Evolutionary conservation across 2,329 filamentous ascomycete genomes (phyloP).

Genomic region (Juglanconis juglandina): DNA sequence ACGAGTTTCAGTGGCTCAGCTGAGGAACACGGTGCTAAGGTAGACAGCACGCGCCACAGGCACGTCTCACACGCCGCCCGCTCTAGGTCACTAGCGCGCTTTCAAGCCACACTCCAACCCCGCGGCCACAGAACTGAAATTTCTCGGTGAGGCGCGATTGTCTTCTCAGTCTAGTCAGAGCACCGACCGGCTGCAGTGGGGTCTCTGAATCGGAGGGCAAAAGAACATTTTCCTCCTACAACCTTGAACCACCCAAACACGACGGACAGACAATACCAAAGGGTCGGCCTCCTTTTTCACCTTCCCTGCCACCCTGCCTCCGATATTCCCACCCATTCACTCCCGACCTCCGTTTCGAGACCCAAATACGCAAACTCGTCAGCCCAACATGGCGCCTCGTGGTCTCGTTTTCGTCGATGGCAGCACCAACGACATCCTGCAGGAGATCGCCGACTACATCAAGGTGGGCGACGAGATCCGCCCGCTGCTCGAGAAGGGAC

Average conservation of each 20-base stretch:
- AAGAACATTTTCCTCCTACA: slow-evolving; percentile 17
- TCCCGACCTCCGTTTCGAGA: not conserved
- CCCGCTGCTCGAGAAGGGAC: slow-evolving; percentile 66
- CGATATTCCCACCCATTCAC: slow-evolving; percentile 5
- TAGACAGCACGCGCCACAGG: slow-evolving; percentile 5
- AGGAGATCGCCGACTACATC: slow-evolving; percentile 93
- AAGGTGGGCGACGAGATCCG: slow-evolving; percentile 76
- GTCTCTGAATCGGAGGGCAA: slow-evolving; percentile 10
- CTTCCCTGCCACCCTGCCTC: not conserved
- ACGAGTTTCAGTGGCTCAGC: too few species aligned
- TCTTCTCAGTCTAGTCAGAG: not conserved
- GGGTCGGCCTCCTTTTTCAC: slow-evolving; percentile 16
- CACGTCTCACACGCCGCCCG: not conserved
- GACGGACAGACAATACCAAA: slow-evolving; percentile 11
- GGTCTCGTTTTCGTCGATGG: slow-evolving; percentile 80
- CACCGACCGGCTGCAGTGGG: slow-evolving; percentile 13
- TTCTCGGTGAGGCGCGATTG: slow-evolving; percentile 9
- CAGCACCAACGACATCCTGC: slow-evolving; percentile 84
- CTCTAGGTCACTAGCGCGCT: slow-evolving; percentile 1
- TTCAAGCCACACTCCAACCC: slow-evolving; percentile 12
- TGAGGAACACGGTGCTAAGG: too few species aligned
- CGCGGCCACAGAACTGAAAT: slow-evolving; percentile 17
- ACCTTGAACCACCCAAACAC: slow-evolving; percentile 3
- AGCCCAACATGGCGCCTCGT: slow-evolving; percentile 43
- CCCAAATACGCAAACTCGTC: slow-evolving; percentile 4